Evolutionary conservation across 305 asterid genomes (phyloP).

Genomic region (Withania somnifera): DNA sequence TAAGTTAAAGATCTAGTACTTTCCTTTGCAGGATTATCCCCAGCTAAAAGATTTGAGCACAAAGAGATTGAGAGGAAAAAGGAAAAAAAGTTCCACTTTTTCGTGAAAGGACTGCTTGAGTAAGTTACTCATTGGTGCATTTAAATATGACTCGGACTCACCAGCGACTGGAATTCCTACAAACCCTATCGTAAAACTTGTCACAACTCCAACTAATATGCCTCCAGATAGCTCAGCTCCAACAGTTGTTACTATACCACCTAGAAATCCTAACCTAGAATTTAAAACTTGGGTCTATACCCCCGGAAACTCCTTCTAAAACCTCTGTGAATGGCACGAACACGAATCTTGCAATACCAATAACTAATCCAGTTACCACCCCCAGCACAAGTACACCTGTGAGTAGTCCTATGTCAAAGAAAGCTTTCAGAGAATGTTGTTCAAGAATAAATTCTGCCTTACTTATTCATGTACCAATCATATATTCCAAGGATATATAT

Average conservation of each 20-base stretch:
- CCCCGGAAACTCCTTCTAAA: conserved; percentile 22
- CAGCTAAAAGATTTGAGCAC: conserved; percentile 4
- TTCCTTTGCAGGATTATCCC: conserved; percentile 24
- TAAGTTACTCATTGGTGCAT: conserved; percentile 9
- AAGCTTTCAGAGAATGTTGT: no score
- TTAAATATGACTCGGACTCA: conserved; percentile 29
- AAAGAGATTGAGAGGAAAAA: conserved; percentile 7
- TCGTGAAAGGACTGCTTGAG: conserved; percentile 19
- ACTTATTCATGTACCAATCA: no score
- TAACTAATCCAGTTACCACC: conserved; percentile 29
- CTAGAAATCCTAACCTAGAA: conserved; percentile 26
- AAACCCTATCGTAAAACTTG: conserved; percentile 45
- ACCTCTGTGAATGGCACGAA: conserved; percentile 22
- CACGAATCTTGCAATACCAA: conserved; percentile 17
- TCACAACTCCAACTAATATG: conserved; percentile 31
- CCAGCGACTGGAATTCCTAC: conserved; percentile 26
- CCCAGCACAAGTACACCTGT: conserved; percentile 23
- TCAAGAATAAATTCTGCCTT: no score
- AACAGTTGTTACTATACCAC: conserved; percentile 30
- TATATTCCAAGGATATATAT: no score
- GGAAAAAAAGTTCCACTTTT: conserved; percentile 3
- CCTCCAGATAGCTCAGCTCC: conserved; percentile 32
- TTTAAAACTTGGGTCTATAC: conserved; percentile 20
- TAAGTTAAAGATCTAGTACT: neutral
- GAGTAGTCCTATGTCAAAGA: conserved; percentile 33